A percentile compares a stretch with the other conserved stretches of the same genome.
Evolutionary conservation across 352 stramenopile species (phyloP).

Genomic region (Globisporangium alternatum): DNA sequence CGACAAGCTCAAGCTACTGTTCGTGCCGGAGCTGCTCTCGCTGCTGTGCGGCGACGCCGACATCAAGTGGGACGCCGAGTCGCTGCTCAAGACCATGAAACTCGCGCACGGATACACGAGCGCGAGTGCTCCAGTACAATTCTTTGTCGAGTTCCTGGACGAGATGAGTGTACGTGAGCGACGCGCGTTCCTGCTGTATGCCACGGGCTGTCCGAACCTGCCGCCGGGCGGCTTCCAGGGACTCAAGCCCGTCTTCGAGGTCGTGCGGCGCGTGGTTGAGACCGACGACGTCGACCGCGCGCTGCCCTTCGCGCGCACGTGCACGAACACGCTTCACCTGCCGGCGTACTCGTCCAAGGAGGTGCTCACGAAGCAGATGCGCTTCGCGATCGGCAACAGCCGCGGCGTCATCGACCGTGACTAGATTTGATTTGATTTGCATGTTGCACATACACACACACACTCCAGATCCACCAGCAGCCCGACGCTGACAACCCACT

Average conservation of each 20-base stretch:
- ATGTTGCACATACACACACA: too few species aligned
- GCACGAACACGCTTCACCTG: conserved; percentile 84
- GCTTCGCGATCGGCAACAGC: conserved; percentile 77
- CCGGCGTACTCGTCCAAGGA: conserved; percentile 76
- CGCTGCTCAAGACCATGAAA: conserved; percentile 68
- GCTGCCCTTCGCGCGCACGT: conserved; percentile 81
- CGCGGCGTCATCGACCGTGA: conserved; percentile 85
- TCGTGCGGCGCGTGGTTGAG: conserved; percentile 77
- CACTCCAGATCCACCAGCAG: conserved; percentile 93
- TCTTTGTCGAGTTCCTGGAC: conserved; percentile 68
- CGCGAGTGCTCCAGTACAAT: conserved; percentile 63
- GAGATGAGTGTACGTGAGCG: conserved; percentile 58
- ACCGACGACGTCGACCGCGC: conserved; percentile 64
- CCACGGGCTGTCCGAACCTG: conserved; percentile 79
- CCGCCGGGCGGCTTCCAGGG: conserved; percentile 65
- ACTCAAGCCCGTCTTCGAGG: conserved; percentile 75
- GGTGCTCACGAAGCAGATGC: conserved; percentile 58
- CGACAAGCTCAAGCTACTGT: conserved; percentile 66
- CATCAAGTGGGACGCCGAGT: conserved; percentile 64
- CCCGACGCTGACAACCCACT: conserved; percentile 95
- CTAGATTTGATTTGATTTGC: conserved; percentile 24
- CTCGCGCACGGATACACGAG: conserved; percentile 82
- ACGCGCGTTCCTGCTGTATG: conserved; percentile 75
- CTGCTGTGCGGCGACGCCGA: conserved; percentile 74
- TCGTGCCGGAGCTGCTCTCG: conserved; percentile 59